A percentile compares a stretch with the other conserved stretches of the same genome.
Evolutionary conservation across 306 rosid species (phyloP).

Genomic region (Cucumis sativus): DNA sequence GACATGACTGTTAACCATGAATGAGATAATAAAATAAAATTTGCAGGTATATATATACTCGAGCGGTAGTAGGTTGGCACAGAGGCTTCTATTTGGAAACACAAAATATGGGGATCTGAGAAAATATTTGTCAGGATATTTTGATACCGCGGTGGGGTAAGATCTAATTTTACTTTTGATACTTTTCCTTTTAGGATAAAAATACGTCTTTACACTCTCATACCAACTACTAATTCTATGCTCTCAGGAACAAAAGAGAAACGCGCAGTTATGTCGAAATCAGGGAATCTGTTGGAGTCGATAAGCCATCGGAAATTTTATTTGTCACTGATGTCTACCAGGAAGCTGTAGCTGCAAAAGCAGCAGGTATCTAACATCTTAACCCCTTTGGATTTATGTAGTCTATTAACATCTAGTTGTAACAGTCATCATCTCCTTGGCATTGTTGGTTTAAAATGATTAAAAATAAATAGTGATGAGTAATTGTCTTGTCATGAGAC

Average conservation of each 20-base stretch:
- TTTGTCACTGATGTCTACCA: constrained; percentile 76
- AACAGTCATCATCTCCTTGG: background rate
- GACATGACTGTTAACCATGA: background rate
- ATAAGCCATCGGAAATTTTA: constrained; percentile 67
- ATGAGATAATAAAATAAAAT: background rate
- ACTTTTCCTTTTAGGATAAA: background rate
- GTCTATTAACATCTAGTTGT: background rate
- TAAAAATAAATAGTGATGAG: background rate
- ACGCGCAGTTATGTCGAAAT: constrained; percentile 61
- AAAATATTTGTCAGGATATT: constrained; percentile 73
- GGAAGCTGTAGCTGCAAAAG: constrained; percentile 92
- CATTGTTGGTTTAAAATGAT: background rate
- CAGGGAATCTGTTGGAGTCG: constrained; percentile 64
- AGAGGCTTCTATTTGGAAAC: constrained; percentile 79
- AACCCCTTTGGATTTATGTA: background rate
- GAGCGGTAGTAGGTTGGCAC: constrained; percentile 95
- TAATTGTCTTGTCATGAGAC: background rate
- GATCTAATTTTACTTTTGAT: background rate
- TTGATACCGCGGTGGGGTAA: constrained; percentile 92
- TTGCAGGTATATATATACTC: constrained; percentile 87
- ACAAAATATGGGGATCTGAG: constrained; percentile 80
- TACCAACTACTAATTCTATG: background rate
- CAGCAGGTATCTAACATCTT: constrained; percentile 45
- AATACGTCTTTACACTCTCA: background rate
- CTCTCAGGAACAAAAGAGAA: constrained; percentile 76